Conservation (phyloP, 169 alveolate species). For the Cryptosporidium sp. region DNA sequence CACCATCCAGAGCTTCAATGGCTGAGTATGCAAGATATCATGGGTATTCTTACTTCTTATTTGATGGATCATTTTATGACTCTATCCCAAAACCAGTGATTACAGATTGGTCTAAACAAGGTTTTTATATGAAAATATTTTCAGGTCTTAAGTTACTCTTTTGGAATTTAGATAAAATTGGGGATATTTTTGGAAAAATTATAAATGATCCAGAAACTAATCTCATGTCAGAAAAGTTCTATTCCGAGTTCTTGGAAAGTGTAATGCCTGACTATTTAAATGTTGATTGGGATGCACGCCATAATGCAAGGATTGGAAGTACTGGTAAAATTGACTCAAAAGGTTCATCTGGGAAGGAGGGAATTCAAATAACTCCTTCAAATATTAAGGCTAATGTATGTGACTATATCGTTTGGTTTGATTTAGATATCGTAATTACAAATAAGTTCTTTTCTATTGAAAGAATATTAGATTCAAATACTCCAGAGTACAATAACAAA, state of each 20-base stretch:
- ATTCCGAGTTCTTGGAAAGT: slow-evolving; percentile 14
- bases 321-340: not conserved
- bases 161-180: slow-evolving; percentile 52
- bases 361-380: slow-evolving; percentile 63
- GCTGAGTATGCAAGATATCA: slow-evolving; percentile 69
- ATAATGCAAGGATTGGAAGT: slow-evolving; percentile 31
- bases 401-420: slow-evolving; percentile 70
- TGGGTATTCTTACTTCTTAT: slow-evolving; percentile 56
- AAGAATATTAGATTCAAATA: slow-evolving; percentile 9
- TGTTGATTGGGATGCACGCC: slow-evolving; percentile 43
- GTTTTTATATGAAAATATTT: slow-evolving; percentile 54
- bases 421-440: slow-evolving; percentile 57
- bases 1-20: slow-evolving; percentile 52
- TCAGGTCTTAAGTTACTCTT: slow-evolving; percentile 46
- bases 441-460: slow-evolving; percentile 54
- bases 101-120: slow-evolving; percentile 70
- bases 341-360: slow-evolving; percentile 28
- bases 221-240: slow-evolving; percentile 11
- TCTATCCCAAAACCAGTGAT: slow-evolving; percentile 28
- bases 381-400: slow-evolving; percentile 44
- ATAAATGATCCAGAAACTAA: not conserved
- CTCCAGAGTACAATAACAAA: not conserved
- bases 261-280: slow-evolving; percentile 14
- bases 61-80: slow-evolving; percentile 60
- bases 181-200: slow-evolving; percentile 15